Conservation (phyloP, 2,329 filamentous ascomycete genomes). For the Chaetomiaceae sp. region DNA sequence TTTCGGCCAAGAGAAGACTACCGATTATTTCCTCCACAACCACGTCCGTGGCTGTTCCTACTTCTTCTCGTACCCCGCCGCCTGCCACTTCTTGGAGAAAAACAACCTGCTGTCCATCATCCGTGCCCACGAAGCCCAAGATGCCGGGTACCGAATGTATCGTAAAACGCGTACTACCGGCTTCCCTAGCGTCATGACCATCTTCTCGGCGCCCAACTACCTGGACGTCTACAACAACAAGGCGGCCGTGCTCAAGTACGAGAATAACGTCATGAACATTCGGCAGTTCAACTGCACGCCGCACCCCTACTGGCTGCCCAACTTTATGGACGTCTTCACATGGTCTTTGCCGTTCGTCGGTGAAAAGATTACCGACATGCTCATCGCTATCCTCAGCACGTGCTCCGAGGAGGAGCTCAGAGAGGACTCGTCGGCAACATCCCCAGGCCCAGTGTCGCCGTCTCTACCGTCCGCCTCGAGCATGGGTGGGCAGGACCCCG, state of each 20-base stretch:
- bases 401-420: slow-evolving; percentile 99
- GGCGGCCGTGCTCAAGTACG: slow-evolving; percentile 96
- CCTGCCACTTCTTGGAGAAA: slow-evolving; percentile 96
- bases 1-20: slow-evolving; percentile 97
- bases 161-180: slow-evolving; percentile 96
- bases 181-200: slow-evolving; percentile 99
- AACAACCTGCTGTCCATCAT: slow-evolving; percentile 98
- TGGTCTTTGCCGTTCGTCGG: slow-evolving; percentile 98
- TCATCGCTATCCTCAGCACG: slow-evolving; percentile 95
- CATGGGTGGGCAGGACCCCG: slow-evolving; percentile 56
- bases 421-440: slow-evolving; percentile 70
- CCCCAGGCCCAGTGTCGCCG: slow-evolving; percentile 69
- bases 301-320: slow-evolving; percentile 98
- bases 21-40: slow-evolving; percentile 96
- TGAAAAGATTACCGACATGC: slow-evolving; percentile 99
- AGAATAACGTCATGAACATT: slow-evolving; percentile 99
- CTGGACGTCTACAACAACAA: slow-evolving; percentile 99
- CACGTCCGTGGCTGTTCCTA: slow-evolving; percentile 98
- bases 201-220: slow-evolving; percentile 98
- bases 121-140: slow-evolving; percentile 95
- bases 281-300: slow-evolving; percentile 99
- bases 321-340: slow-evolving; percentile 99
- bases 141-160: slow-evolving; percentile 98
- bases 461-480: slow-evolving; percentile 39
- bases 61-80: slow-evolving; percentile 97